Evolutionary conservation across 306 rosid genomes (phyloP).

Genomic region (Prinsepia uniflora): DNA sequence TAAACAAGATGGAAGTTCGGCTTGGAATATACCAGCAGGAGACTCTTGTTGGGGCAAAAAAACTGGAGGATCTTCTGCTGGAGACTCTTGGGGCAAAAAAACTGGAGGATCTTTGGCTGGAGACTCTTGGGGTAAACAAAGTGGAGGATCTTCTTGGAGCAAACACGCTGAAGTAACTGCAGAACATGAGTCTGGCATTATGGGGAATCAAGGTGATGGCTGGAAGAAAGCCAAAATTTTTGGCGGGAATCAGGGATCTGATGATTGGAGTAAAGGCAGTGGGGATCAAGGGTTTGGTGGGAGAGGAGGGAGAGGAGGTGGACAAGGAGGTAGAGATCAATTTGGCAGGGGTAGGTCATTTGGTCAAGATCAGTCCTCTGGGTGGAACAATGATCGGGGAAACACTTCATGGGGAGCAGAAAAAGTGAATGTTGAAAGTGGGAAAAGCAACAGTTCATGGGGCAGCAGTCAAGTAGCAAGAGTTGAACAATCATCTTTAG

Average conservation of each 20-base stretch:
- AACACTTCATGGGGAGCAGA: background rate
- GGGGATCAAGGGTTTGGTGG: background rate
- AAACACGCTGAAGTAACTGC: constrained; percentile 11
- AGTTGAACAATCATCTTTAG: background rate
- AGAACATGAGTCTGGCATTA: background rate
- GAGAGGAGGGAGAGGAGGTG: constrained; percentile 9
- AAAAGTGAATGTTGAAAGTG: background rate
- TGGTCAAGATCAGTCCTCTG: constrained; percentile 5
- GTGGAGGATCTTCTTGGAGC: constrained; percentile 15
- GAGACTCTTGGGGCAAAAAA: constrained; percentile 14
- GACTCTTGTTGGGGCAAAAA: constrained; percentile 21
- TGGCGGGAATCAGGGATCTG: constrained; percentile 18
- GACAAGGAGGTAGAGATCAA: constrained; percentile 17
- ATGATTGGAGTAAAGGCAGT: constrained; percentile 1
- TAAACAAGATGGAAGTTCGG: background rate
- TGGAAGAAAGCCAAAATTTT: constrained; percentile 15
- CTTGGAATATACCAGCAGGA: constrained; percentile 12
- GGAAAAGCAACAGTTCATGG: too few relatives aligned
- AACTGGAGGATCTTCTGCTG: background rate
- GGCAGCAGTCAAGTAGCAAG: too few relatives aligned
- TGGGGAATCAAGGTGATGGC: constrained; percentile 23
- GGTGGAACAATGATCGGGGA: constrained; percentile 8
- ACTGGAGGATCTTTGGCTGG: background rate
- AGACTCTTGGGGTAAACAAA: constrained; percentile 3
- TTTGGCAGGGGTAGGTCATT: constrained; percentile 24